phyloP scores from a whole-genome alignment of 805 yeast species.

The Cyberlindnera sargentensis region DNA sequence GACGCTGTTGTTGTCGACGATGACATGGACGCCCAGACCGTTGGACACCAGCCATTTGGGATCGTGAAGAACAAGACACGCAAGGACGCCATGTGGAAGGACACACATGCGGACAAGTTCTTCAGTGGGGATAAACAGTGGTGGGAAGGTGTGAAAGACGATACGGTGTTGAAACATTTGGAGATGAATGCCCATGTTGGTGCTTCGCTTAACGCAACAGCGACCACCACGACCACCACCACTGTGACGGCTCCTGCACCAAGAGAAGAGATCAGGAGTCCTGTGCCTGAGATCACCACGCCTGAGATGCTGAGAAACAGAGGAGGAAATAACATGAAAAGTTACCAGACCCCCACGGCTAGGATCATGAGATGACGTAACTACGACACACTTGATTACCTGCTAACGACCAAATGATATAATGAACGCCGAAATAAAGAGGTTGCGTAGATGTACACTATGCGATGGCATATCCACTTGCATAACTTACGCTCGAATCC shows the following conservation, averaged over 20 bases:
- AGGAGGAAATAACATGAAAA: slow-evolving; percentile 11
- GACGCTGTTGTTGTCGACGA: slow-evolving; percentile 16
- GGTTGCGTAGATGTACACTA: not conserved
- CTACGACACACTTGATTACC: not conserved
- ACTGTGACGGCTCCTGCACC: not conserved
- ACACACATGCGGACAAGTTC: slow-evolving; percentile 20
- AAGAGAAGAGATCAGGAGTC: not conserved
- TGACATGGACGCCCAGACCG: slow-evolving; percentile 4
- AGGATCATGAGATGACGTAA: slow-evolving; percentile 18
- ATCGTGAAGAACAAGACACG: slow-evolving; percentile 13
- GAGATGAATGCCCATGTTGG: slow-evolving; percentile 2
- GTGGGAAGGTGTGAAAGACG: slow-evolving; percentile 9
- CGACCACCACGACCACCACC: not conserved
- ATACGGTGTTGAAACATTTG: slow-evolving; percentile 12
- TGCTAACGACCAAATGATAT: not conserved
- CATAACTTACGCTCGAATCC: slow-evolving; percentile 90
- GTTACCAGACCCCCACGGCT: slow-evolving; percentile 20
- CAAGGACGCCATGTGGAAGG: slow-evolving; percentile 22
- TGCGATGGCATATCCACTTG: slow-evolving; percentile 51
- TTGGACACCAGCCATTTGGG: slow-evolving; percentile 21
- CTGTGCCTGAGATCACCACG: slow-evolving; percentile 15
- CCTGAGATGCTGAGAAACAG: slow-evolving; percentile 20
- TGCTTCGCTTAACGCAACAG: not conserved
- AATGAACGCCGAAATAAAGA: not conserved
- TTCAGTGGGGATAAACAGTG: slow-evolving; percentile 16